phyloP scores from a whole-genome alignment of 202 grass and related monocot species.

The Digitaria exilis region DNA sequence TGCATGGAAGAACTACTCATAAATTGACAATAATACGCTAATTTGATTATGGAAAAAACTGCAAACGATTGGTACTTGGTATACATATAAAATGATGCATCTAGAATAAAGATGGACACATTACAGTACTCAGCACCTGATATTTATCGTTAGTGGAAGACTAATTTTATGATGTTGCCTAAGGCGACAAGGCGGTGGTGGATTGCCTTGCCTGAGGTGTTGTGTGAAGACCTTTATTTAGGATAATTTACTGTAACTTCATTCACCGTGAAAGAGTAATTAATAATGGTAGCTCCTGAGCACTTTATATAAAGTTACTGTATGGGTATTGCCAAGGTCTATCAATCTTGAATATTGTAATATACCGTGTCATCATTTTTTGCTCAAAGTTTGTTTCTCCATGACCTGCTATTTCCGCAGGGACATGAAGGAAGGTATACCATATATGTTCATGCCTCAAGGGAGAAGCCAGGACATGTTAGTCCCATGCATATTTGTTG shows the following conservation, averaged over 20 bases:
- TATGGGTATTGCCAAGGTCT: not conserved
- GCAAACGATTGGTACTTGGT: not conserved
- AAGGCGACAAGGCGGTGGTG: too few species aligned
- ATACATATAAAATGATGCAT: not conserved
- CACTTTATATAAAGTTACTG: not conserved
- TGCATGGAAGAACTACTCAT: not conserved
- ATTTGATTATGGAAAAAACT: constrained; percentile 6
- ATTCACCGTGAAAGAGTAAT: not conserved
- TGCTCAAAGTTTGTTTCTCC: constrained; percentile 6
- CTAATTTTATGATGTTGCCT: constrained; percentile 1
- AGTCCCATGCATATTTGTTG: constrained; percentile 67
- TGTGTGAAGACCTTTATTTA: not conserved
- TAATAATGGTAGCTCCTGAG: not conserved
- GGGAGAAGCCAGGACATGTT: constrained; percentile 67
- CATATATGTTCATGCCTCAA: constrained; percentile 72
- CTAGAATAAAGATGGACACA: not conserved
- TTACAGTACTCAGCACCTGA: not conserved
- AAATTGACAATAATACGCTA: not conserved
- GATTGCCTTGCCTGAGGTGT: too few species aligned
- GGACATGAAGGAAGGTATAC: constrained; percentile 59
- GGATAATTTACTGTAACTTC: not conserved
- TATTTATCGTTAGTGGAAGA: not conserved
- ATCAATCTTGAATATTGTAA: not conserved
- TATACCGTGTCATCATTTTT: not conserved
- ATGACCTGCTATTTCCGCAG: constrained; percentile 41